phyloP scores from a whole-genome alignment of 805 yeast genomes.

The Suhomyces xylopsoci region DNA sequence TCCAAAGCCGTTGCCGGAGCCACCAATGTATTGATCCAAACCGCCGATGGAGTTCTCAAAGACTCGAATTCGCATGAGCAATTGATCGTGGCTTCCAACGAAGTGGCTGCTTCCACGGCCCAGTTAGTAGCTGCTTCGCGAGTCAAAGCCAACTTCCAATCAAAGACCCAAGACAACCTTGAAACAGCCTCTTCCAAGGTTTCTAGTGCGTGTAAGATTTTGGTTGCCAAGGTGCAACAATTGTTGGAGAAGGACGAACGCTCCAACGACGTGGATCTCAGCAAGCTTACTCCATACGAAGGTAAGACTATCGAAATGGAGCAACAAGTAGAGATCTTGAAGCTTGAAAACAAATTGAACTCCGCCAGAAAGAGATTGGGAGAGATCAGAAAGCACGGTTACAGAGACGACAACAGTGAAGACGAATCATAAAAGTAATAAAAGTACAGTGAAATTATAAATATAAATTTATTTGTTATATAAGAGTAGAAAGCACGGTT shows the following conservation, averaged over 20 bases:
- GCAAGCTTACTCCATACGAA: slow-evolving; percentile 69
- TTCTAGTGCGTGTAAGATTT: slow-evolving; percentile 67
- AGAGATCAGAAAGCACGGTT: slow-evolving; percentile 77
- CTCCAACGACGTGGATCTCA: slow-evolving; percentile 54
- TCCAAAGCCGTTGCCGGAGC: slow-evolving; percentile 83
- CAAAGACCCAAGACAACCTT: slow-evolving; percentile 70
- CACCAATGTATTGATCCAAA: slow-evolving; percentile 73
- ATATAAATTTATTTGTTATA: neutral
- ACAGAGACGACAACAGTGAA: slow-evolving; percentile 55
- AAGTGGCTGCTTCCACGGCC: slow-evolving; percentile 89
- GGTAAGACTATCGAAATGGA: slow-evolving; percentile 87
- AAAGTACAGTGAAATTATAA: too few relatives aligned
- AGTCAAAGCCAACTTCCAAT: slow-evolving; percentile 74
- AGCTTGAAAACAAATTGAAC: slow-evolving; percentile 68
- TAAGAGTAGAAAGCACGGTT: too few relatives aligned
- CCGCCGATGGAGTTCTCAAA: slow-evolving; percentile 81
- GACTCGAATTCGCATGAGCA: slow-evolving; percentile 70
- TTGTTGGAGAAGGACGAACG: slow-evolving; percentile 44
- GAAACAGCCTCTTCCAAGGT: slow-evolving; percentile 70
- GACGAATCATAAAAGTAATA: slow-evolving; percentile 39
- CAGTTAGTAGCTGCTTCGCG: slow-evolving; percentile 90
- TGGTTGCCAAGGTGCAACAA: slow-evolving; percentile 68
- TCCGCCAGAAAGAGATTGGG: slow-evolving; percentile 79
- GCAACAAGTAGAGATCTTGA: slow-evolving; percentile 86
- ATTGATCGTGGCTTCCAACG: slow-evolving; percentile 84